Percentiles rank a stretch among this genome's conserved stretches.
phyloP scores from a whole-genome alignment of 345 rosid genomes.

The Citrus unshiu region DNA sequence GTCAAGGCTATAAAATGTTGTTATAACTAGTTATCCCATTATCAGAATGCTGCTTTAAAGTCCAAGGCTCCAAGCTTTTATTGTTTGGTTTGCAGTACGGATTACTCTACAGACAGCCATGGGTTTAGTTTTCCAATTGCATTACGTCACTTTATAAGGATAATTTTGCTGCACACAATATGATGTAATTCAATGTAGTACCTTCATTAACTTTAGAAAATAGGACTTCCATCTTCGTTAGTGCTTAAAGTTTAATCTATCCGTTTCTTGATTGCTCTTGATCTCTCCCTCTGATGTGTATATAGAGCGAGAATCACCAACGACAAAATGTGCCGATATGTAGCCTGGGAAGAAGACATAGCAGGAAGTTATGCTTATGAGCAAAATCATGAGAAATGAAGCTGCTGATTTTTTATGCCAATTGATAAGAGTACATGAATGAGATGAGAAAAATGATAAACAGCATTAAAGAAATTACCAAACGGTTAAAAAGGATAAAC shows the following conservation, averaged over 20 bases:
- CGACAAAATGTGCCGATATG: not conserved
- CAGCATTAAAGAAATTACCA: constrained; percentile 3
- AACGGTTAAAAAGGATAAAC: constrained; percentile 9
- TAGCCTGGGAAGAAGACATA: constrained; percentile 7
- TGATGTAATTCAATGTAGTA: too few relatives aligned
- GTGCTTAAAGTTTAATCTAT: not conserved
- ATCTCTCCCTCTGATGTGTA: not conserved
- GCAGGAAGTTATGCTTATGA: not conserved
- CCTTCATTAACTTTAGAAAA: not conserved
- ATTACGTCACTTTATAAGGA: not conserved
- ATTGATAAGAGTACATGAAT: constrained; percentile 7
- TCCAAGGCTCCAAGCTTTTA: not conserved
- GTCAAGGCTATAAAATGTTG: not conserved
- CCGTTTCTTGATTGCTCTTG: not conserved
- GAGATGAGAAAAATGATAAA: constrained; percentile 12
- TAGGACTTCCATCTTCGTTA: not conserved
- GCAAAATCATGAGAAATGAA: constrained; percentile 12
- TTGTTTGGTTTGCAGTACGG: too few relatives aligned
- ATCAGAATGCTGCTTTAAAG: not conserved
- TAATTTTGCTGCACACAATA: not conserved
- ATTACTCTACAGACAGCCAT: not conserved
- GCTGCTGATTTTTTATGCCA: constrained; percentile 3
- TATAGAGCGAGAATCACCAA: not conserved
- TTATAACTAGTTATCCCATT: not conserved
- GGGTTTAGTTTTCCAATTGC: not conserved